A percentile compares a stretch with the other conserved stretches of the same genome.
phyloP scores from a whole-genome alignment of 768 basidiomycete genomes.

The Exsudoporus frostii region DNA sequence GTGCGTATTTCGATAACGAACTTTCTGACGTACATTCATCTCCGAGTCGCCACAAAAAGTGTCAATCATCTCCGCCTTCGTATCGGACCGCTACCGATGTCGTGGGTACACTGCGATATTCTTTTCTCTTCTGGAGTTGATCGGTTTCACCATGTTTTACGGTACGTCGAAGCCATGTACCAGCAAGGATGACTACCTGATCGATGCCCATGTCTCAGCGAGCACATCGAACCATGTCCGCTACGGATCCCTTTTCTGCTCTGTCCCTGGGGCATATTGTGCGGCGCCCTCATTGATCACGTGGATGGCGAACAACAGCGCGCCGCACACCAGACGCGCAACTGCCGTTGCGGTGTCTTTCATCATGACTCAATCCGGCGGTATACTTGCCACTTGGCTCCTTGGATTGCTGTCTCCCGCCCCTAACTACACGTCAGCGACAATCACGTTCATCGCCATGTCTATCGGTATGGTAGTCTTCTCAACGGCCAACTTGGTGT shows the following conservation, averaged over 20 bases:
- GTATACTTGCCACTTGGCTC: conserved; percentile 62
- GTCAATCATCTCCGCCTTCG: conserved; percentile 37
- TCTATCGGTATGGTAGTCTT: conserved; percentile 40
- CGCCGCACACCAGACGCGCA: conserved; percentile 55
- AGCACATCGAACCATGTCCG: conserved; percentile 37
- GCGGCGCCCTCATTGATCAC: conserved; percentile 51
- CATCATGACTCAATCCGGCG: conserved; percentile 54
- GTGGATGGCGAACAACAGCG: conserved; percentile 62
- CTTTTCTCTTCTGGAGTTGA: conserved; percentile 39
- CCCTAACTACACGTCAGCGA: conserved; percentile 50
- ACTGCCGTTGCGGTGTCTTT: conserved; percentile 57
- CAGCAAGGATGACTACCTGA: not conserved
- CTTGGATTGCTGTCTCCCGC: conserved; percentile 47
- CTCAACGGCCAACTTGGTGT: conserved; percentile 37
- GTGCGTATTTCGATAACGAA: conserved; percentile 29
- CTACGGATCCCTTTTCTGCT: conserved; percentile 58
- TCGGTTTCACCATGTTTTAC: conserved; percentile 55
- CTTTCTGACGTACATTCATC: not conserved
- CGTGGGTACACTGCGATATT: conserved; percentile 49
- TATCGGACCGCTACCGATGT: conserved; percentile 53
- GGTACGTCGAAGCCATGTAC: conserved; percentile 32
- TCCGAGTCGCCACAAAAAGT: conserved; percentile 30
- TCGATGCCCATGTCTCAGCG: not conserved
- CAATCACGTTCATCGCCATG: conserved; percentile 35
- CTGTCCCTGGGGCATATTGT: conserved; percentile 49